phyloP scores from a whole-genome alignment of 1,284 basidiomycete genomes.

The Puccinia horiana region DNA sequence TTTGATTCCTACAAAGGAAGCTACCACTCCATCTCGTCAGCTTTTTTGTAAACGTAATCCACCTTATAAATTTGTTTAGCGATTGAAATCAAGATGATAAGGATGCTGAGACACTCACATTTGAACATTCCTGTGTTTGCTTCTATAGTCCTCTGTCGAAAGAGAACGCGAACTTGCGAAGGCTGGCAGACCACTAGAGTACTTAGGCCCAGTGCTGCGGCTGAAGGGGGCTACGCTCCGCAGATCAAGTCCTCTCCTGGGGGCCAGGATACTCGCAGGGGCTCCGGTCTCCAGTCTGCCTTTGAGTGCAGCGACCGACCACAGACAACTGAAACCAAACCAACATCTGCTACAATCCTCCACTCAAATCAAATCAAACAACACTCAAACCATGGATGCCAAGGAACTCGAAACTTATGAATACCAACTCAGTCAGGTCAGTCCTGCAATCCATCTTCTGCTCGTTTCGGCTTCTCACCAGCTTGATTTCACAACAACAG shows the following conservation, averaged over 20 bases:
- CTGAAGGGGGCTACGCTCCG: background rate
- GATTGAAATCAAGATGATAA: too few relatives aligned
- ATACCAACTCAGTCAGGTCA: slow-evolving; percentile 51
- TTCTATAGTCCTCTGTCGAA: too few relatives aligned
- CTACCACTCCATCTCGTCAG: too few relatives aligned
- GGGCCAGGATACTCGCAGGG: background rate
- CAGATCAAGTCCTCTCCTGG: background rate
- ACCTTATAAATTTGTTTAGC: too few relatives aligned
- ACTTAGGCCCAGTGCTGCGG: background rate
- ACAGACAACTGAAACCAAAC: background rate
- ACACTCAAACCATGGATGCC: slow-evolving; percentile 45
- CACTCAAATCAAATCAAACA: background rate
- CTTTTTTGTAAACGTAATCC: too few relatives aligned
- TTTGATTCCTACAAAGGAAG: background rate
- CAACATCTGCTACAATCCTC: background rate
- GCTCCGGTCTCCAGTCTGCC: background rate
- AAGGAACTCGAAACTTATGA: slow-evolving; percentile 52
- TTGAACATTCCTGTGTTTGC: background rate
- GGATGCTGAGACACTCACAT: background rate
- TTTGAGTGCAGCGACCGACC: background rate
- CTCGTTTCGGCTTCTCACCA: slow-evolving; percentile 32
- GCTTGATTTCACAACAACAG: slow-evolving; percentile 66
- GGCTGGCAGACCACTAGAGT: too few relatives aligned
- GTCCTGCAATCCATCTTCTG: background rate
- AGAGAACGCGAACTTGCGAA: too few relatives aligned